Base-by-base conservation (phyloP, 352 stramenopile genomes). In the Globisporangium yorkense region DNA sequence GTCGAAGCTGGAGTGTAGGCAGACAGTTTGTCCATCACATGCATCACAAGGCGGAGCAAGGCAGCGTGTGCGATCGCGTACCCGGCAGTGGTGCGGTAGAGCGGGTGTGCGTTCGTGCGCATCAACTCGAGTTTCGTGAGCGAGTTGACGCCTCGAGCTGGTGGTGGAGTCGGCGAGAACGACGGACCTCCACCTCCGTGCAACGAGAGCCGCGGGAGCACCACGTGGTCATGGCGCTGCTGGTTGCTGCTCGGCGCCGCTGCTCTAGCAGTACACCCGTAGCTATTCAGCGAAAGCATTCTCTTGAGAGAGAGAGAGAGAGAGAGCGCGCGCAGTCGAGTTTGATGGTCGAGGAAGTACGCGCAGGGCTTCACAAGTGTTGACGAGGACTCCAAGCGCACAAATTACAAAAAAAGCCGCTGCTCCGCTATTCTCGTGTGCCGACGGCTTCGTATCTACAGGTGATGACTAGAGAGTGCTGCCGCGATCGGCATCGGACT, bases 31-130 rank as follows among this genome's bases (percentile, higher is more conserved):
- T 18, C 3, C 13, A 18, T 29, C 7, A 24, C 5, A 10, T 5
- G 10, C 5, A 6, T 24, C 2, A 9, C 15, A 12, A 24, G 18
- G 5, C 8, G 1, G 41, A 47, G 41, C 16, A 9, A 20, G 7
- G 41, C 2, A 24, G 41, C 16, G 33, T 37, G 33, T 37, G 33
- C 33, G 41, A 21, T 13, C 41, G 8, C 58, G 12, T 45, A 77
- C 71, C 74, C 72, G 3, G 75, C 56, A 12, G 78, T 88, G 5
- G 78, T 88, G 46, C 70, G 72, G 51, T 82, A 88, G 49, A 87
- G 66, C 33, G 75, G 78, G 54, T 88, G 75, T 5, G 60, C 59
- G 3, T 50, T 39, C 2, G 49, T 43, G 1, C 75, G 75, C 52
- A 81, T 57, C 50, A 83, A 51, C 44, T 86, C 75, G 31, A 84